Evolutionary conservation across 176 grass and related monocot species (phyloP).

Genomic region (Carex cristatella): DNA sequence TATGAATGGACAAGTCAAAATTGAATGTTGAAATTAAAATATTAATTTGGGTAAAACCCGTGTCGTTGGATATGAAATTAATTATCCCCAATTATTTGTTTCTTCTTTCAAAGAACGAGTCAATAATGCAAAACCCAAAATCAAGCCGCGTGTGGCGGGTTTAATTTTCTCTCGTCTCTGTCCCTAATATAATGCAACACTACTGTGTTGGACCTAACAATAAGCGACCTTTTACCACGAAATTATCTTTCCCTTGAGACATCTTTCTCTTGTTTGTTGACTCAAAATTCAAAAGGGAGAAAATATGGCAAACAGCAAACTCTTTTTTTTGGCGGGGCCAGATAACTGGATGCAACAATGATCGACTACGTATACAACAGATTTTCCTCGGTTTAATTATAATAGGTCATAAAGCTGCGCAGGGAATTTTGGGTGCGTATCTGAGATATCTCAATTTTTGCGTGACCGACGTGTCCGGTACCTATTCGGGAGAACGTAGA

Average conservation of each 20-base stretch:
- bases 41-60: not conserved
- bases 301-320: not conserved
- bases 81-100: not conserved
- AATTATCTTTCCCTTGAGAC: not conserved
- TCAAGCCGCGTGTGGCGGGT: not conserved
- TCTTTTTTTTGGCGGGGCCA: no score
- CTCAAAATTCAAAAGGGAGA: not conserved
- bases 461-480: no score
- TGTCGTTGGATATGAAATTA: not conserved
- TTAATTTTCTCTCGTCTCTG: not conserved
- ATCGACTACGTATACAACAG: no score
- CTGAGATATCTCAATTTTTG: no score
- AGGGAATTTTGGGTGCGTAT: no score
- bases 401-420: no score
- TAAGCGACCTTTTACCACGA: not conserved
- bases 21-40: not conserved
- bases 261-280: not conserved
- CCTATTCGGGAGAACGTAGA: no score
- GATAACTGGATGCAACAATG: no score
- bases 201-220: not conserved
- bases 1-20: not conserved
- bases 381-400: no score
- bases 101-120: not conserved
- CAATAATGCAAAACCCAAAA: not conserved
- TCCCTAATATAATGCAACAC: not conserved